Evolutionary conservation across 257 asterid genomes (phyloP).

Genomic region (Gentiana macrophylla): DNA sequence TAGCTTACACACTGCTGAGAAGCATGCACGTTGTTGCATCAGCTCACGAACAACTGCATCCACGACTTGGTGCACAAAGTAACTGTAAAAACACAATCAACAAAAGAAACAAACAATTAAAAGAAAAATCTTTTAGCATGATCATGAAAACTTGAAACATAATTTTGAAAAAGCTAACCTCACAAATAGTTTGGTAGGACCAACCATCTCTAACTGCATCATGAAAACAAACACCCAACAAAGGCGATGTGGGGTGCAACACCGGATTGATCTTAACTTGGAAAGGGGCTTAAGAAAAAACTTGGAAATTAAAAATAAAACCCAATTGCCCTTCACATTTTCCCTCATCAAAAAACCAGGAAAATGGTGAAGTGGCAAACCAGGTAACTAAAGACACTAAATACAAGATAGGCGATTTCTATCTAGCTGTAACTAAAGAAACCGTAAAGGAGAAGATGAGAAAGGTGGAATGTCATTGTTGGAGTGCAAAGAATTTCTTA

Average conservation of each 20-base stretch:
- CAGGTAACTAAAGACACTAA: constrained; percentile 17
- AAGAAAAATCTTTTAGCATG: background rate
- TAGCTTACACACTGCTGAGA: too few relatives aligned
- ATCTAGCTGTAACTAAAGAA: constrained; percentile 6
- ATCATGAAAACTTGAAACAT: too few relatives aligned
- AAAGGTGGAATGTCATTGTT: background rate
- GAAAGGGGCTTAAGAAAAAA: background rate
- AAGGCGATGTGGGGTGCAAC: background rate
- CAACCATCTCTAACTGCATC: constrained; percentile 14
- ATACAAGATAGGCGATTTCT: constrained; percentile 23
- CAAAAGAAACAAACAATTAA: too few relatives aligned
- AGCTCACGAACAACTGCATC: too few relatives aligned
- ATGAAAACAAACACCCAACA: too few relatives aligned
- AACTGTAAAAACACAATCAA: too few relatives aligned
- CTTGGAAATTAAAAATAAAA: constrained; percentile 10
- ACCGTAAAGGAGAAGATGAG: background rate
- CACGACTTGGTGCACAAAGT: too few relatives aligned
- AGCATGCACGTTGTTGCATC: too few relatives aligned
- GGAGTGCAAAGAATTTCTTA: constrained; percentile 4
- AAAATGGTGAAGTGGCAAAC: constrained; percentile 37
- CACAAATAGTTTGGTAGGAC: constrained; percentile 30
- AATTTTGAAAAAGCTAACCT: constrained; percentile 9
- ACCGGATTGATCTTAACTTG: constrained; percentile 2
- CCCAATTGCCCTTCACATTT: constrained; percentile 39
- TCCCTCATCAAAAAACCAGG: constrained; percentile 55